phyloP scores from a whole-genome alignment of 495 filamentous ascomycete species.

The Trichoderma gamsii region DNA sequence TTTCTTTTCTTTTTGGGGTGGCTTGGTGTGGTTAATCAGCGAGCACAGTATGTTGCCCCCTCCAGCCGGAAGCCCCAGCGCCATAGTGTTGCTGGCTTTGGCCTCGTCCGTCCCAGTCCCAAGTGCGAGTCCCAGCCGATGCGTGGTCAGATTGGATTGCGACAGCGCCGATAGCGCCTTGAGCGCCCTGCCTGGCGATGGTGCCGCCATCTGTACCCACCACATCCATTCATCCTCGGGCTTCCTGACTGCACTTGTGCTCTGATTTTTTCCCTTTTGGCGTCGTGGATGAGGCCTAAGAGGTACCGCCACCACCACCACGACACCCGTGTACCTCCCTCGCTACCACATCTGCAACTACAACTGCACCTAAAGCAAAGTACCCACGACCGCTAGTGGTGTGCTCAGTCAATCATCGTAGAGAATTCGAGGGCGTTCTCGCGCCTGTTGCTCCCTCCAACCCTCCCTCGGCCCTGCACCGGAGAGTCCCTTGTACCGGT shows the following conservation, averaged over 20 bases:
- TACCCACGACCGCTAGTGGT: no score
- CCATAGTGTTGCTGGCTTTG: not conserved
- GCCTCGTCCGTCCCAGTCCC: not conserved
- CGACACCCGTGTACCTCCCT: no score
- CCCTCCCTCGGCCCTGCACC: not conserved
- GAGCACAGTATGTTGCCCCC: not conserved
- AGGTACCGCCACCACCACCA: no score
- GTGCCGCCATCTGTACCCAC: not conserved
- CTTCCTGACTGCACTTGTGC: not conserved
- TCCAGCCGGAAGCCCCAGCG: not conserved
- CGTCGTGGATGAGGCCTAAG: slow-evolving; percentile 7
- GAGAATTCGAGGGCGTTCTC: no score
- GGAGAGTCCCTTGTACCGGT: slow-evolving; percentile 1
- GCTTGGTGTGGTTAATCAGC: slow-evolving; percentile 5
- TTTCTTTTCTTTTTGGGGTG: not conserved
- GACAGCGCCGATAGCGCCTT: slow-evolving; percentile 9
- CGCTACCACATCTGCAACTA: no score
- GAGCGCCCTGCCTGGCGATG: not conserved
- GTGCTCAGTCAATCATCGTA: no score
- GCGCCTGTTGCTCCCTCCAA: not conserved
- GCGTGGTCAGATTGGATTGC: slow-evolving; percentile 3
- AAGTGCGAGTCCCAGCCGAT: not conserved
- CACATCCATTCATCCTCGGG: slow-evolving; percentile 12
- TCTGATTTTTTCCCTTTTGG: slow-evolving; percentile 5
- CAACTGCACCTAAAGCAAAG: no score